Conservation (phyloP, 169 alveolate genomes). For the Perkinsus marinus region DNA sequence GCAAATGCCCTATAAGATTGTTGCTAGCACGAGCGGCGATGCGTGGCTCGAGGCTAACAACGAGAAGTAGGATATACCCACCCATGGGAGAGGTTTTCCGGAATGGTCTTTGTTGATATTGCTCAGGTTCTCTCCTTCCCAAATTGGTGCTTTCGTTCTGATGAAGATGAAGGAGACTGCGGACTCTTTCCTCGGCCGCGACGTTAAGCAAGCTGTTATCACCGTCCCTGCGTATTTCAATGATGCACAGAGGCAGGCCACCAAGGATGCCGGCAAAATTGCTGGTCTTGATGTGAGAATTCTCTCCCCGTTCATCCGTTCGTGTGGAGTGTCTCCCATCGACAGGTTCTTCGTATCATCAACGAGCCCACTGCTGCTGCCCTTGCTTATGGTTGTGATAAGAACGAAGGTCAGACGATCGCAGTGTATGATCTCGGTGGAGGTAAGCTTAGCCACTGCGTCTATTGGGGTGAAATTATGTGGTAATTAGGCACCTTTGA, state of each 20-base stretch:
- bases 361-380: slow-evolving; percentile 99
- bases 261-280: slow-evolving; percentile 91
- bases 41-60: slow-evolving; percentile 96
- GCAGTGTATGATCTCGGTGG: slow-evolving; percentile 86
- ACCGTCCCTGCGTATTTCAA: slow-evolving; percentile 93
- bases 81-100: background rate
- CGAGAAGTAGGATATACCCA: slow-evolving; percentile 46
- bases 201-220: slow-evolving; percentile 85
- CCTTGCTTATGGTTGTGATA: slow-evolving; percentile 94
- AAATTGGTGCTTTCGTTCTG: slow-evolving; percentile 87
- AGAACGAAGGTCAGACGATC: slow-evolving; percentile 76
- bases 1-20: slow-evolving; percentile 88
- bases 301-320: background rate
- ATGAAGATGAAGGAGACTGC: slow-evolving; percentile 93
- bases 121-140: slow-evolving; percentile 74
- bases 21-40: slow-evolving; percentile 88
- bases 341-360: slow-evolving; percentile 69
- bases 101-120: background rate
- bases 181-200: slow-evolving; percentile 81
- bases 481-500: slow-evolving; percentile 86
- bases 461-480: slow-evolving; percentile 43
- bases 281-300: slow-evolving; percentile 84
- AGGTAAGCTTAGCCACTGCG: background rate
- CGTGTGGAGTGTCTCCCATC: no score
- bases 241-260: slow-evolving; percentile 91